Evolutionary conservation across 495 filamentous ascomycete species (phyloP), one percentile per base, ranked within the genome.

Genomic region (Pseudevernia furfuracea): DNA sequence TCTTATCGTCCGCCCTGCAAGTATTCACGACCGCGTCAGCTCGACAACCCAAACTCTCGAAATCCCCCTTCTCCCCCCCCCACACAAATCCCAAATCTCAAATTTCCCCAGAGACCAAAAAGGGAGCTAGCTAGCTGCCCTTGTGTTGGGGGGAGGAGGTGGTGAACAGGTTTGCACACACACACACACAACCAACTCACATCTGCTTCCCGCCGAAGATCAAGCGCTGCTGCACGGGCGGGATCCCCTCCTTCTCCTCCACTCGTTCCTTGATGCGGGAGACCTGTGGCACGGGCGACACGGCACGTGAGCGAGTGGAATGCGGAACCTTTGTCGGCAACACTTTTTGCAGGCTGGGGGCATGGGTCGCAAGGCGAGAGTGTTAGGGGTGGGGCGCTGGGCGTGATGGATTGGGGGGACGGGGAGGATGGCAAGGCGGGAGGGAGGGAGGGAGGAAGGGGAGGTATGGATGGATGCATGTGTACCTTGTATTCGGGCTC

Each of bases 161-260:
- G n/a, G n/a, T n/a, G n/a, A n/a, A n/a, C n/a, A n/a, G n/a, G n/a
- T n/a, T n/a, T n/a, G n/a, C n/a, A n/a, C n/a, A n/a, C n/a, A n/a
- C n/a, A n/a, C n/a, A n/a, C n/a, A n/a, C n/a, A n/a, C n/a, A n/a
- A n/a, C n/a, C n/a, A n/a, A 55, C 68, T 64, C 80, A 97, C 94
- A 98, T 96, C 73, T 98, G 94, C 78, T 98, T 98, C 67, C 94
- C 94, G 53, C 92, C 91, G 71, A 85, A 97, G 72, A 98, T 98
- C 59, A 98, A 78, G 43, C 95, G 87, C 79, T 98, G 94, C 75
- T 98, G 94, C 32, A 96, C 93, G 23, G 94, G 94, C 37, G 94
- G 94, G 73, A 98, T 97, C 34, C 94, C 94, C 75, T 97, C 95
- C 74, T 96, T 96, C 78, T 97, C 94, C 75, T 98, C 94, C 43